Evolutionary conservation across 805 yeast species (phyloP).

Genomic region (Spathaspora passalidarum): DNA sequence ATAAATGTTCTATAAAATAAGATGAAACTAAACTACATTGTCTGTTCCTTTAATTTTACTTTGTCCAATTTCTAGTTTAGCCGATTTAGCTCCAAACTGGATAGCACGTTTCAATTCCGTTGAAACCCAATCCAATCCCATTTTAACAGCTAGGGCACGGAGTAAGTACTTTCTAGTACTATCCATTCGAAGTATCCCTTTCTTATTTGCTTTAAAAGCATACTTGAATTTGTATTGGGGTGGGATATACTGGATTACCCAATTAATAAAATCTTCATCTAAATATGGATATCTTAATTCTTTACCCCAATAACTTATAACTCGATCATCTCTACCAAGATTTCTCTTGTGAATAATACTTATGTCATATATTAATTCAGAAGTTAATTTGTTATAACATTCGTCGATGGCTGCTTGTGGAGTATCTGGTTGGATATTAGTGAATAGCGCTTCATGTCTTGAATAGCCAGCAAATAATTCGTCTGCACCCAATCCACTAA

Average conservation of each 20-base stretch:
- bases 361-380: conserved; percentile 69
- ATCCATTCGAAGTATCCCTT: conserved; percentile 18
- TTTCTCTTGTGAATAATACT: conserved; percentile 74
- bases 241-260: conserved; percentile 46
- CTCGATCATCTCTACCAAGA: conserved; percentile 89
- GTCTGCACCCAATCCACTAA: conserved; percentile 97
- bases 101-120: conserved; percentile 89
- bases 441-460: conserved; percentile 61
- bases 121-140: conserved; percentile 55
- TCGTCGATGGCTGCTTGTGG: conserved; percentile 14
- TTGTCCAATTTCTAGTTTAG: conserved; percentile 83
- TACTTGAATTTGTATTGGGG: conserved; percentile 42
- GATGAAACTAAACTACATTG: conserved; percentile 7
- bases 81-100: conserved; percentile 94
- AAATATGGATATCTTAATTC: conserved; percentile 88
- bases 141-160: conserved; percentile 54
- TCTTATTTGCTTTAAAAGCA: conserved; percentile 22
- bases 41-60: conserved; percentile 80
- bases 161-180: conserved; percentile 52
- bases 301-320: conserved; percentile 79
- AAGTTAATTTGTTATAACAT: conserved; percentile 41
- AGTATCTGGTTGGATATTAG: conserved; percentile 15
- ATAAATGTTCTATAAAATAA: background rate
- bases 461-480: conserved; percentile 96
- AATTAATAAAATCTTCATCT: conserved; percentile 57